Percentiles rank a stretch among this genome's conserved stretches.
Conservation (phyloP, 2,329 filamentous ascomycete genomes). For the Fusarium newnesense region DNA sequence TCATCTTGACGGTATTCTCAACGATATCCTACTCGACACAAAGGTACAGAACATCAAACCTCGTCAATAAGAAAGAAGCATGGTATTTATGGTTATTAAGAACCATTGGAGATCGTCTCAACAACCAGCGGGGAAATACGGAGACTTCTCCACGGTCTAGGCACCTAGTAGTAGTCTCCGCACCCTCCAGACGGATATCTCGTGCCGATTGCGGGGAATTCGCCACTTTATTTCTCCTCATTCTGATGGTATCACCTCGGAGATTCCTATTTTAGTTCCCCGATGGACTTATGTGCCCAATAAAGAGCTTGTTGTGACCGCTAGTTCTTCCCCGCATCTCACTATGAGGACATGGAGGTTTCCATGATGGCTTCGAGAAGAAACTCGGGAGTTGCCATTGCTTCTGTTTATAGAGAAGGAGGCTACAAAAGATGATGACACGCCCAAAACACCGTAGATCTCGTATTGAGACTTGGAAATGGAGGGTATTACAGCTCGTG, state of each 20-base stretch:
- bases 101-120: neutral
- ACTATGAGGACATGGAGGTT: neutral
- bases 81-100: neutral
- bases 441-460: neutral
- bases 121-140: neutral
- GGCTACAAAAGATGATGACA: too few relatives aligned
- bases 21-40: neutral
- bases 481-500: accelerated
- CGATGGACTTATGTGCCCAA: neutral
- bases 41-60: neutral
- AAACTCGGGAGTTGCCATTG: neutral
- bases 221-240: neutral
- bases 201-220: conserved; percentile 17
- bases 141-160: neutral
- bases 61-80: too few relatives aligned
- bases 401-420: neutral
- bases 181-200: neutral
- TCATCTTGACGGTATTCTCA: neutral
- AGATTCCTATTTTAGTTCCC: neutral
- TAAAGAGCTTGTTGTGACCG: neutral
- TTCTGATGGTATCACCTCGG: neutral
- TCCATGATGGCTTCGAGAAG: neutral
- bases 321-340: neutral
- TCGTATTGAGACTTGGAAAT: neutral
- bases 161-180: neutral